These are phyloP conservation scores for Castanea crenata DNA, from an alignment of 306 rosid genomes.

Conservation along the genomic window DNA sequence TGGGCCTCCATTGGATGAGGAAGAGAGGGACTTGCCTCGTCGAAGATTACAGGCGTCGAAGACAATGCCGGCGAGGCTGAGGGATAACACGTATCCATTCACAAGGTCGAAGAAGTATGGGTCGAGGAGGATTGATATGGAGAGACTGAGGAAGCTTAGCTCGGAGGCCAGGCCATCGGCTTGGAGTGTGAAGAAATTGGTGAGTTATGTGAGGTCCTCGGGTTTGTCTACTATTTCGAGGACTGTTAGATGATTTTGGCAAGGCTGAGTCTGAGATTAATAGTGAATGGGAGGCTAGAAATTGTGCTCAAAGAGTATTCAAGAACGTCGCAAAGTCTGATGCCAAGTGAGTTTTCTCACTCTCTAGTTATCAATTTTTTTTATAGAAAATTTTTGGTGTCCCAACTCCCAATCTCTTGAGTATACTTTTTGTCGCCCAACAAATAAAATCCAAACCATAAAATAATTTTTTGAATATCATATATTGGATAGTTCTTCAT, in stretches of 20 bases:
- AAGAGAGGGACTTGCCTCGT: constrained; percentile 20
- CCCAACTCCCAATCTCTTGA: too few relatives aligned
- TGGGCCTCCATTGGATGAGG: constrained; percentile 44
- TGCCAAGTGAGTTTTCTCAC: constrained; percentile 32
- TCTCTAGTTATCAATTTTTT: too few relatives aligned
- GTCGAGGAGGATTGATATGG: constrained; percentile 42
- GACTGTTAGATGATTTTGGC: constrained; percentile 38
- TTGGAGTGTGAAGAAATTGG: constrained; percentile 40
- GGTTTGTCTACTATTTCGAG: constrained; percentile 45
- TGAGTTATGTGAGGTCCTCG: constrained; percentile 35
- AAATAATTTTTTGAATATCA: too few relatives aligned
- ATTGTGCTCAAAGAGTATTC: constrained; percentile 38
- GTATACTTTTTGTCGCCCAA: too few relatives aligned
- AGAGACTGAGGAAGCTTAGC: constrained; percentile 42
- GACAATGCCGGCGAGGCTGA: constrained; percentile 39
- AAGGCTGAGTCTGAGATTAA: constrained; percentile 45
- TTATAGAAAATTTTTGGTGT: too few relatives aligned
- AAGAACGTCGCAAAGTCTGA: constrained; percentile 47
- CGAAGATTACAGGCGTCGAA: constrained; percentile 21
- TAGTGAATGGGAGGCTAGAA: constrained; percentile 51
- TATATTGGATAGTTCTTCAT: too few relatives aligned
- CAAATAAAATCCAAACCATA: too few relatives aligned
- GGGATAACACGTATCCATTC: not conserved
- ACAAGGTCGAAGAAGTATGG: constrained; percentile 13
- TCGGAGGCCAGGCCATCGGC: constrained; percentile 32